These are phyloP conservation scores for Loxodes magnus DNA, from an alignment of 73 alveolate genomes.

Conservation along the genomic window DNA sequence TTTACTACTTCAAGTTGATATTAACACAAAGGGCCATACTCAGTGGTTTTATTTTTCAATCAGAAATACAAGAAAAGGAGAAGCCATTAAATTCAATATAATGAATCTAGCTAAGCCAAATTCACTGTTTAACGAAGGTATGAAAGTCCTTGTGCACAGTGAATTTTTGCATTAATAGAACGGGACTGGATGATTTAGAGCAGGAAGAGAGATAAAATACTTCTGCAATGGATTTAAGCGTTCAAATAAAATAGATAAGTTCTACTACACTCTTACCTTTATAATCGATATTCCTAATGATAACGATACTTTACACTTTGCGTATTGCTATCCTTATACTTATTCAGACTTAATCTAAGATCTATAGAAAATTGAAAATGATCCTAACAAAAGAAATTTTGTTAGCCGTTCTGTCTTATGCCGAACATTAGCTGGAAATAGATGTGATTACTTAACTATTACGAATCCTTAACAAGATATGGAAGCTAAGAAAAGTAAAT, in stretches of 20 bases:
- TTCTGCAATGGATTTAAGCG: slow-evolving; percentile 15
- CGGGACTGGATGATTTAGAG: slow-evolving; percentile 42
- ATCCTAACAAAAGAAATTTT: neutral
- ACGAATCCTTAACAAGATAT: slow-evolving; percentile 18
- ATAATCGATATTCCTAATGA: neutral
- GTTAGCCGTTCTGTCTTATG: slow-evolving; percentile 25
- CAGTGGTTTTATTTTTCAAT: slow-evolving; percentile 81
- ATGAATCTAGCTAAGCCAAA: slow-evolving; percentile 27
- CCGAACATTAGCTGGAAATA: slow-evolving; percentile 43
- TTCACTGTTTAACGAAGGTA: slow-evolving; percentile 32
- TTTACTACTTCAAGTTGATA: slow-evolving; percentile 75
- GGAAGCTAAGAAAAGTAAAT: slow-evolving; percentile 14
- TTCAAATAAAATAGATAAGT: neutral
- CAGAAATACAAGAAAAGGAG: slow-evolving; percentile 25
- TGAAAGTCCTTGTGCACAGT: slow-evolving; percentile 39
- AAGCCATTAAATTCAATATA: slow-evolving; percentile 23
- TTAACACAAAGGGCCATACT: slow-evolving; percentile 86
- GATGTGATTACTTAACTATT: slow-evolving; percentile 47
- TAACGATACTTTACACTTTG: slow-evolving; percentile 11
- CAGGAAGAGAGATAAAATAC: slow-evolving; percentile 27
- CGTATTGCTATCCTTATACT: slow-evolving; percentile 11
- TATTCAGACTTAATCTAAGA: slow-evolving; percentile 4
- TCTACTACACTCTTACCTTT: neutral
- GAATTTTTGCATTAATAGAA: slow-evolving; percentile 9
- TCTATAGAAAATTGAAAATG: neutral